These are phyloP conservation scores for Pseudogymnoascus sp. DNA, from an alignment of 2,329 filamentous ascomycete species.

Conservation along the genomic window DNA sequence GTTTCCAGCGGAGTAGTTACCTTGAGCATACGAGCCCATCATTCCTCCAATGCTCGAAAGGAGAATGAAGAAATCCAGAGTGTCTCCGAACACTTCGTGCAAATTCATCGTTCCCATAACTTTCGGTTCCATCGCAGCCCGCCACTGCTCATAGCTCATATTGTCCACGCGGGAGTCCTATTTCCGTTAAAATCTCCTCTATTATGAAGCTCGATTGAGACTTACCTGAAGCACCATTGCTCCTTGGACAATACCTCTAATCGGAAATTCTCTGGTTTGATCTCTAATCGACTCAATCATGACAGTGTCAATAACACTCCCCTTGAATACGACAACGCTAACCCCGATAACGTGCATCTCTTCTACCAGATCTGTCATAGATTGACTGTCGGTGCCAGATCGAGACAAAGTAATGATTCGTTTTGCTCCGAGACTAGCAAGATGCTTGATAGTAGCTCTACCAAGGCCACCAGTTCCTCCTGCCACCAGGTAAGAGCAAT, in stretches of 20 bases:
- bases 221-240: neutral
- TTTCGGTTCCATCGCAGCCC: constrained; percentile 13
- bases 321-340: neutral
- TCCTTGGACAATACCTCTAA: neutral
- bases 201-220: too few relatives aligned
- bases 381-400: neutral
- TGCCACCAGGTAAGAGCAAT: neutral
- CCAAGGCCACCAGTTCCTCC: neutral
- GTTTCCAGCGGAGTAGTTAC: constrained; percentile 12
- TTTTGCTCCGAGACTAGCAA: neutral
- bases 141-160: constrained; percentile 11
- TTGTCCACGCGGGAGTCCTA: neutral
- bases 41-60: neutral
- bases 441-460: neutral
- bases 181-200: neutral
- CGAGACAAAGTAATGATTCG: neutral
- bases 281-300: neutral
- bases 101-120: constrained; percentile 15
- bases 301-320: neutral
- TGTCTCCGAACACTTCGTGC: neutral
- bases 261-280: neutral
- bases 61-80: constrained; percentile 12
- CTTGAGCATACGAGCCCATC: constrained; percentile 10
- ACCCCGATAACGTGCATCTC: neutral
- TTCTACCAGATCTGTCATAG: neutral